Evolutionary conservation across 176 grass and related monocot species (phyloP).

Genomic region (Bromus sterilis): DNA sequence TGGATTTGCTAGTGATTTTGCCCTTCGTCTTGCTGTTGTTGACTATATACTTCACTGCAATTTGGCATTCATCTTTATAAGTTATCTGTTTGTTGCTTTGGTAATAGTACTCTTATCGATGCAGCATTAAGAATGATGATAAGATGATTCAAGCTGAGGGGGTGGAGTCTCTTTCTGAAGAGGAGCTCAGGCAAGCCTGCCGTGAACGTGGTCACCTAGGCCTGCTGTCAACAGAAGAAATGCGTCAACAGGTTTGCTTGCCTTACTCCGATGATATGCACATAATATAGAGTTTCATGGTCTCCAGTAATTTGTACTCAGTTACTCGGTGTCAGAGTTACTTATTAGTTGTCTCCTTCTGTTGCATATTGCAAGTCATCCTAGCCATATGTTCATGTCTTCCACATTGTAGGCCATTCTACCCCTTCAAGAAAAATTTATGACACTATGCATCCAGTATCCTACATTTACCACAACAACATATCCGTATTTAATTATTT

Average conservation of each 20-base stretch:
- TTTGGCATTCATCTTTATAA: not conserved
- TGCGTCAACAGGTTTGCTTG: conserved; percentile 74
- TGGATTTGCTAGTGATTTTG: conserved; percentile 7
- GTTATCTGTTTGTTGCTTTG: not conserved
- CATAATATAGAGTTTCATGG: conserved; percentile 5
- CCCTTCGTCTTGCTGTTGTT: not conserved
- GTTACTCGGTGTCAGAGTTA: not conserved
- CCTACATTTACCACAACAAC: not conserved
- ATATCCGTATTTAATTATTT: not conserved
- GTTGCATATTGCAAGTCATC: not conserved
- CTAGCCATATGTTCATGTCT: not conserved
- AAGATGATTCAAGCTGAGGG: conserved; percentile 94
- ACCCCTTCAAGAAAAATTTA: not conserved
- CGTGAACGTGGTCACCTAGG: conserved; percentile 86
- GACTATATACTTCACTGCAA: not conserved
- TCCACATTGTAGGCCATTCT: not conserved
- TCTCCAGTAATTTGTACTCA: not conserved
- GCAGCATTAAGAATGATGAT: conserved; percentile 97
- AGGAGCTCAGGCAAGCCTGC: conserved; percentile 93
- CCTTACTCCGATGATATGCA: not conserved
- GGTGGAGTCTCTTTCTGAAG: conserved; percentile 94
- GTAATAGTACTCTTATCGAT: conserved; percentile 2
- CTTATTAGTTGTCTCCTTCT: not conserved
- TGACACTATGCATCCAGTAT: not conserved
- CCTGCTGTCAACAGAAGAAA: conserved; percentile 87